A percentile compares a stretch with the other conserved stretches of the same genome.
These are phyloP conservation scores for Leucoagaricus sp. DNA, from an alignment of 1,284 basidiomycete species.

Conservation along the genomic window DNA sequence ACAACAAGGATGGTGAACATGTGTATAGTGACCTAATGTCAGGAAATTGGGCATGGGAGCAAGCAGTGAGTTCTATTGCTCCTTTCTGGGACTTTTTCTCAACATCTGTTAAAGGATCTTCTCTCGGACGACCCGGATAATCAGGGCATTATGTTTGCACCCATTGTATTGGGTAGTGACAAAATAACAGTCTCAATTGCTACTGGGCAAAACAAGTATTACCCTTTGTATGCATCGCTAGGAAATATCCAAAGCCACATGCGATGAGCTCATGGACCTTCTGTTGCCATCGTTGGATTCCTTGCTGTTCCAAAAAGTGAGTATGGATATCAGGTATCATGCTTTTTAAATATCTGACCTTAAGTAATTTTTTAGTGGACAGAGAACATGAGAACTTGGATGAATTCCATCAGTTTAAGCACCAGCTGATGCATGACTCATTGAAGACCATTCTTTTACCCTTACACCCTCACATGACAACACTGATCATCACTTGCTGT, in stretches of 20 bases:
- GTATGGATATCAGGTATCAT: no score
- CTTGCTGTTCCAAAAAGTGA: slow-evolving; percentile 36
- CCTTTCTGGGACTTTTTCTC: no score
- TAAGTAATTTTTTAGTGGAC: neutral
- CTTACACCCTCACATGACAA: slow-evolving; percentile 24
- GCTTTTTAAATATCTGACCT: no score
- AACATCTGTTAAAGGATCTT: no score
- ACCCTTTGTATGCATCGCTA: slow-evolving; percentile 26
- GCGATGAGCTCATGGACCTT: slow-evolving; percentile 25
- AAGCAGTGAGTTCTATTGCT: no score
- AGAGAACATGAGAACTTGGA: neutral
- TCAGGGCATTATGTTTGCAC: no score
- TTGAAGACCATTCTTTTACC: slow-evolving; percentile 24
- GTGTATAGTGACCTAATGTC: no score
- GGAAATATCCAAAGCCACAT: slow-evolving; percentile 22
- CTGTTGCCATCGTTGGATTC: slow-evolving; percentile 28
- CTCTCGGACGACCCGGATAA: no score
- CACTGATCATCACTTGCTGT: slow-evolving; percentile 21
- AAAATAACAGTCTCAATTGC: slow-evolving; percentile 35
- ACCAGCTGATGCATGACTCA: slow-evolving; percentile 31
- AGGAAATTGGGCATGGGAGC: no score
- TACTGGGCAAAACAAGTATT: slow-evolving; percentile 35
- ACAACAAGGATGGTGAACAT: no score
- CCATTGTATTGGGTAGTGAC: no score
- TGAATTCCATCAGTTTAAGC: slow-evolving; percentile 19